phyloP scores from a whole-genome alignment of 768 basidiomycete genomes.

The Leucocoprinus sp. region DNA sequence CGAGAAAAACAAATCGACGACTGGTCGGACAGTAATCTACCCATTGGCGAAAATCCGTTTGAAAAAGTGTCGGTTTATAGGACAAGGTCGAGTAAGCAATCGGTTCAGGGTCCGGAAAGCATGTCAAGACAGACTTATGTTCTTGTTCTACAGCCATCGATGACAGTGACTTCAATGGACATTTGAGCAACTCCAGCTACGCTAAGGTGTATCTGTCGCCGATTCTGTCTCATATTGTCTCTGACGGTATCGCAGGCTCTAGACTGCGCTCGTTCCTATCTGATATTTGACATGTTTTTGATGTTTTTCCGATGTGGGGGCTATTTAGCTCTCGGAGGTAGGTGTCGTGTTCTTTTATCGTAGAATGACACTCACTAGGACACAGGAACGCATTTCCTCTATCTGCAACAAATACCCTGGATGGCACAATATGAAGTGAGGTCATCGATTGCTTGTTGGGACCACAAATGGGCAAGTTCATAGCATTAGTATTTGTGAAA shows the following conservation, averaged over 20 bases:
- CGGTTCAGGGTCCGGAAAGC: neutral
- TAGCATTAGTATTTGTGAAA: no score
- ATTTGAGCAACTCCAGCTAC: constrained; percentile 78
- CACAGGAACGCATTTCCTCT: constrained; percentile 56
- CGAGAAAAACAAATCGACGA: constrained; percentile 26
- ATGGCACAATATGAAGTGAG: constrained; percentile 55
- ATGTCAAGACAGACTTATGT: neutral
- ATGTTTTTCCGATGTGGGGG: constrained; percentile 51
- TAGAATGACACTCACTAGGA: constrained; percentile 15
- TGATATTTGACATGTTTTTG: constrained; percentile 44
- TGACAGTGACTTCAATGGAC: constrained; percentile 66
- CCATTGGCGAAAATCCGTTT: constrained; percentile 53
- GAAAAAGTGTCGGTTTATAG: constrained; percentile 30
- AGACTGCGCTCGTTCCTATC: constrained; percentile 41
- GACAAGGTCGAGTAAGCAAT: constrained; percentile 47
- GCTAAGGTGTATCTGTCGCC: constrained; percentile 45
- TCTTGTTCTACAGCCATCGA: constrained; percentile 40
- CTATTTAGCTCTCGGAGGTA: constrained; percentile 51
- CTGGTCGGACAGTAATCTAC: constrained; percentile 42
- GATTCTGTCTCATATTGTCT: neutral
- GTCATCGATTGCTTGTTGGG: constrained; percentile 53
- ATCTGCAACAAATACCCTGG: constrained; percentile 64
- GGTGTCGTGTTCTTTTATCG: constrained; percentile 21
- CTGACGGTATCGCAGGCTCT: constrained; percentile 24
- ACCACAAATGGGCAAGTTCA: constrained; percentile 65